These are phyloP conservation scores for Linaria vulgaris DNA, from an alignment of 257 asterid genomes.

Conservation along the genomic window DNA sequence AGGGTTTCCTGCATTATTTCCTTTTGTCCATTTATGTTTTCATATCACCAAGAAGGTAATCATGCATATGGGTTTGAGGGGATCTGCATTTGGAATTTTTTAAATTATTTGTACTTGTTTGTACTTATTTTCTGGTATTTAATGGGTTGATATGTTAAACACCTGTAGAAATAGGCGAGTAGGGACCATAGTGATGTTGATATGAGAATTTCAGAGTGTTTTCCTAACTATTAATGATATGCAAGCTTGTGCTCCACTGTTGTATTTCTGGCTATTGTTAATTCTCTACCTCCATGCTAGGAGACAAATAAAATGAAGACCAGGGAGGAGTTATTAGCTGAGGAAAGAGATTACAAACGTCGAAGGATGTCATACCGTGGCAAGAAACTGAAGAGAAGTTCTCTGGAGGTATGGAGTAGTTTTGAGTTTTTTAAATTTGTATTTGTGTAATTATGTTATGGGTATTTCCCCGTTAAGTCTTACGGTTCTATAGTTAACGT, in stretches of 20 bases:
- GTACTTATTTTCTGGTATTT: not conserved
- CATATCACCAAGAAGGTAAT: conserved; percentile 1
- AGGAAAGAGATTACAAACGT: conserved; percentile 98
- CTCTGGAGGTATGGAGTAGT: conserved; percentile 52
- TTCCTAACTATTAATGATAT: not conserved
- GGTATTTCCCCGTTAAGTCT: not conserved
- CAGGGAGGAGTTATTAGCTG: conserved; percentile 87
- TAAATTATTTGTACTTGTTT: not conserved
- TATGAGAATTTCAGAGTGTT: not conserved
- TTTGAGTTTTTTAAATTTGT: conserved; percentile 5
- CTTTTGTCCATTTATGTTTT: conserved; percentile 4
- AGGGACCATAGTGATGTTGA: conserved; percentile 1
- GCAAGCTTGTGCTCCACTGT: not conserved
- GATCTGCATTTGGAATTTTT: conserved; percentile 11
- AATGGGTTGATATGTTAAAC: not conserved
- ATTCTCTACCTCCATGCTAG: conserved; percentile 35
- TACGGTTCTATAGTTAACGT: not conserved
- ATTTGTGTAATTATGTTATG: too few species aligned
- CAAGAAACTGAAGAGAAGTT: conserved; percentile 70
- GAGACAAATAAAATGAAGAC: conserved; percentile 63
- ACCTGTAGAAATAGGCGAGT: conserved; percentile 16
- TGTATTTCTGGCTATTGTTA: not conserved
- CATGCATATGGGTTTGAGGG: not conserved
- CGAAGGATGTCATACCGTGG: conserved; percentile 96
- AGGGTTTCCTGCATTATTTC: not conserved